A percentile compares a stretch with the other conserved stretches of the same genome.
Evolutionary conservation across 352 stramenopile species (phyloP).

Genomic region (Lagenidium sp.): DNA sequence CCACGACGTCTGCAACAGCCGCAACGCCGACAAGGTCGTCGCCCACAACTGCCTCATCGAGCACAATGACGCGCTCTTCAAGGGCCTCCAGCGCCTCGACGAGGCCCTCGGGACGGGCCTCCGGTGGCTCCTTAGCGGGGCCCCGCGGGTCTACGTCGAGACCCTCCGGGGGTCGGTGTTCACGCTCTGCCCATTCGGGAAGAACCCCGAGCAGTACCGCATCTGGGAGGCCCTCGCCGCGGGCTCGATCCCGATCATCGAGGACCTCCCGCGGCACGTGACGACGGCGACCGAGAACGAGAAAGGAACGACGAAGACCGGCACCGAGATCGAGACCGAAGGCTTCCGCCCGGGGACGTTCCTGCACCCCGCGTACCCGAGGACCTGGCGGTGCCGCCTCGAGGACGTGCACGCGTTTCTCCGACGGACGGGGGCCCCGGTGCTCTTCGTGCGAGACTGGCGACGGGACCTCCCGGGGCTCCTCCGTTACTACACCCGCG

Average conservation of each 20-base stretch:
- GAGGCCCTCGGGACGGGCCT: constrained; percentile 26
- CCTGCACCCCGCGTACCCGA: constrained; percentile 48
- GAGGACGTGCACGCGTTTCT: constrained; percentile 48
- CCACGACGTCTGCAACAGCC: constrained; percentile 26
- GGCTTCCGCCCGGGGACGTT: constrained; percentile 28
- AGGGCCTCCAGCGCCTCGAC: constrained; percentile 42
- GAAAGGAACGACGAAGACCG: too few relatives aligned
- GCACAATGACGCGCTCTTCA: constrained; percentile 55
- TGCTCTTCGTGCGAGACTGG: constrained; percentile 54
- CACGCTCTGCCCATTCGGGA: constrained; percentile 48
- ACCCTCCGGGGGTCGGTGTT: constrained; percentile 49
- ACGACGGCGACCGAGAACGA: too few relatives aligned
- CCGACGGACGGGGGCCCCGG: constrained; percentile 32
- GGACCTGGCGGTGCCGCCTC: constrained; percentile 39
- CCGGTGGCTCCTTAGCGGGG: constrained; percentile 37
- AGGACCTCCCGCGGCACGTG: constrained; percentile 22
- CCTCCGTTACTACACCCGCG: constrained; percentile 23
- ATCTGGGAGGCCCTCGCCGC: constrained; percentile 60
- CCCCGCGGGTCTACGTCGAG: constrained; percentile 37
- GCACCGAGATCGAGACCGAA: too few relatives aligned
- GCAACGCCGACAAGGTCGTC: constrained; percentile 24
- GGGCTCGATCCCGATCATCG: constrained; percentile 53
- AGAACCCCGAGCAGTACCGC: constrained; percentile 61
- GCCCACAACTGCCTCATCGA: constrained; percentile 29
- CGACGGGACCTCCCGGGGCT: constrained; percentile 32